Percentiles rank a stretch among this genome's conserved stretches.
phyloP scores from a whole-genome alignment of 2,329 filamentous ascomycete genomes.

The Endocalyx cinctus region DNA sequence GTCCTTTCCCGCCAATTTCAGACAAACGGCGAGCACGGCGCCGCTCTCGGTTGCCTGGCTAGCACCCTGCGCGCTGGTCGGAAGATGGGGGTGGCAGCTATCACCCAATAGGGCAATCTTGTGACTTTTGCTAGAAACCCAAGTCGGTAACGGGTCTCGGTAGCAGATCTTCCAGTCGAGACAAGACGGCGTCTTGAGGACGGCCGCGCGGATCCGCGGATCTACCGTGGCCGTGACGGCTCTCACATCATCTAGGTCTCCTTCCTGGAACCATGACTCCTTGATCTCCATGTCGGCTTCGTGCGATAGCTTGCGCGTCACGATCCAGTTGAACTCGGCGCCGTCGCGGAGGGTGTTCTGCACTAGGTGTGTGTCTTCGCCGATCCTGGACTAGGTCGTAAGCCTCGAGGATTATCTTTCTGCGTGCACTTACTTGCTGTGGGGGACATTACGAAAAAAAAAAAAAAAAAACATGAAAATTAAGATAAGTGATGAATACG shows the following conservation, averaged over 20 bases:
- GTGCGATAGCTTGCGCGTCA: constrained; percentile 37
- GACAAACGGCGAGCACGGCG: constrained; percentile 38
- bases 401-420: too few relatives aligned
- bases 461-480: neutral
- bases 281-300: constrained; percentile 40
- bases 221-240: constrained; percentile 32
- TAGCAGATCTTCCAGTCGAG: constrained; percentile 54
- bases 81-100: constrained; percentile 50
- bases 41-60: constrained; percentile 51
- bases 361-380: constrained; percentile 37
- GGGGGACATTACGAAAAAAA: neutral
- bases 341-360: constrained; percentile 39
- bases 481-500: constrained; percentile 1
- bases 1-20: constrained; percentile 37
- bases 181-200: constrained; percentile 38
- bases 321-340: constrained; percentile 42
- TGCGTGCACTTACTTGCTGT: too few relatives aligned
- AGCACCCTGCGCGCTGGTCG: constrained; percentile 48
- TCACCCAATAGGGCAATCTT: constrained; percentile 48
- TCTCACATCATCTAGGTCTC: constrained; percentile 40
- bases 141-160: constrained; percentile 46
- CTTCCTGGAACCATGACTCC: constrained; percentile 44
- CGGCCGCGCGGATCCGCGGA: constrained; percentile 39
- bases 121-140: constrained; percentile 44
- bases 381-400: too few relatives aligned